Percentiles rank a stretch among this genome's conserved stretches.
These are phyloP conservation scores for Ramicandelaber brevisporus DNA, from an alignment of 192 early-diverging fungal genomes.

Conservation along the genomic window DNA sequence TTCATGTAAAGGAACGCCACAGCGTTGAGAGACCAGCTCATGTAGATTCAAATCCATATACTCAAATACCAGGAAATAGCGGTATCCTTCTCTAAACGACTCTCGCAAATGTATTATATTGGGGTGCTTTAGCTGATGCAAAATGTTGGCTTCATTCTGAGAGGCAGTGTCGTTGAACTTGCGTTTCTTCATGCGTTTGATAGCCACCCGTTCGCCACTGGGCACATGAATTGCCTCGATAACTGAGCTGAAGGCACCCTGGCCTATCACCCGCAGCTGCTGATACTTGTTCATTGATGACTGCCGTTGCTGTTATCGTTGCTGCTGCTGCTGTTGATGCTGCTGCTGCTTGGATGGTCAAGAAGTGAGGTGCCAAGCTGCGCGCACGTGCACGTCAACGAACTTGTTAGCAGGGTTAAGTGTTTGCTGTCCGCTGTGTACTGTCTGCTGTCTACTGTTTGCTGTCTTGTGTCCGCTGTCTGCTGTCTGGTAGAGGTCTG, in stretches of 20 bases:
- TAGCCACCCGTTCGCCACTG: constrained; percentile 18
- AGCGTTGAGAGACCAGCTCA: constrained; percentile 54
- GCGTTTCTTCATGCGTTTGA: constrained; percentile 27
- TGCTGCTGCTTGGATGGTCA: no score
- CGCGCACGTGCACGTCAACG: no score
- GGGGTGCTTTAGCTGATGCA: constrained; percentile 29
- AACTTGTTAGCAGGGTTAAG: no score
- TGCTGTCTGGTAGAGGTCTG: no score
- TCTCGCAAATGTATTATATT: constrained; percentile 72
- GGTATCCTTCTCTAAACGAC: constrained; percentile 60
- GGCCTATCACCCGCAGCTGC: constrained; percentile 16
- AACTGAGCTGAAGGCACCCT: constrained; percentile 24
- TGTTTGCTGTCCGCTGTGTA: no score
- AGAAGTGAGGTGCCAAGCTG: no score
- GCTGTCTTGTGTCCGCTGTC: no score
- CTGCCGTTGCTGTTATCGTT: no score
- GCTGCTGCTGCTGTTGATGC: no score
- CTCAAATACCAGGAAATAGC: constrained; percentile 86
- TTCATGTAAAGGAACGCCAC: constrained; percentile 35
- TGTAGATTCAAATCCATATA: constrained; percentile 89
- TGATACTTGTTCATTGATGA: constrained; percentile 19
- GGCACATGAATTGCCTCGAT: constrained; percentile 14
- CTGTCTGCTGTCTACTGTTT: no score
- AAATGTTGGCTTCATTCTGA: constrained; percentile 14
- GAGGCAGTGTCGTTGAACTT: constrained; percentile 24